phyloP scores from a whole-genome alignment of 495 filamentous ascomycete genomes.

The Trichoderma gamsii region DNA sequence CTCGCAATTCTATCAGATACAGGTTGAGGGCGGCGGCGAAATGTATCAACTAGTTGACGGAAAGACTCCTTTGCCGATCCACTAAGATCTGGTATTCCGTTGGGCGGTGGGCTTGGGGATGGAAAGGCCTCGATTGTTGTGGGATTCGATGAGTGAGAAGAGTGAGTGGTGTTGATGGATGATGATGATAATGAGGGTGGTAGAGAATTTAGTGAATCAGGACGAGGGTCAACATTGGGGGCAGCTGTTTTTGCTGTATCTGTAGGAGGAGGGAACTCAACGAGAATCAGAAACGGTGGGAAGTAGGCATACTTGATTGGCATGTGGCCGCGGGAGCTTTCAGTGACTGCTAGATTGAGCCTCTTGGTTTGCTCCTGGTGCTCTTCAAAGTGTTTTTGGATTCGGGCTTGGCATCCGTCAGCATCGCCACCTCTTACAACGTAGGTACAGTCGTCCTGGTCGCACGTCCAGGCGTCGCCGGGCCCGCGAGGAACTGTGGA shows the following conservation, averaged over 20 bases:
- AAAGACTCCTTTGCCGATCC: conserved; percentile 11
- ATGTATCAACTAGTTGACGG: neutral
- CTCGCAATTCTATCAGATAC: conserved; percentile 16
- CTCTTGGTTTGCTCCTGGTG: conserved; percentile 61
- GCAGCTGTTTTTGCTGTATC: neutral
- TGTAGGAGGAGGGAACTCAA: conserved; percentile 12
- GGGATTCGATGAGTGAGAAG: neutral
- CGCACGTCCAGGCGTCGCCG: conserved; percentile 64
- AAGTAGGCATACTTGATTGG: conserved; percentile 51
- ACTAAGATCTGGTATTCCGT: conserved; percentile 15
- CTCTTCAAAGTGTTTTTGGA: conserved; percentile 56
- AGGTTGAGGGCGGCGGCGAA: neutral
- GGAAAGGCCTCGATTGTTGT: neutral
- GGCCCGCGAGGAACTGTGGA: conserved; percentile 45
- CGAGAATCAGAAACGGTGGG: conserved; percentile 22
- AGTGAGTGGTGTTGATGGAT: neutral
- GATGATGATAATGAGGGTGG: neutral
- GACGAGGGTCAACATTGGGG: neutral
- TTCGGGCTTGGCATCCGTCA: conserved; percentile 50
- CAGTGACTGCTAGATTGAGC: conserved; percentile 47
- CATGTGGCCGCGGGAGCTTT: conserved; percentile 45
- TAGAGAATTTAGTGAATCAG: neutral
- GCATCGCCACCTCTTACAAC: conserved; percentile 55
- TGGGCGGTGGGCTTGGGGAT: neutral
- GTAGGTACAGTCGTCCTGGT: conserved; percentile 59